Base-by-base conservation (phyloP, 140 eudicot species). In the Bidens hawaiensis region DNA sequence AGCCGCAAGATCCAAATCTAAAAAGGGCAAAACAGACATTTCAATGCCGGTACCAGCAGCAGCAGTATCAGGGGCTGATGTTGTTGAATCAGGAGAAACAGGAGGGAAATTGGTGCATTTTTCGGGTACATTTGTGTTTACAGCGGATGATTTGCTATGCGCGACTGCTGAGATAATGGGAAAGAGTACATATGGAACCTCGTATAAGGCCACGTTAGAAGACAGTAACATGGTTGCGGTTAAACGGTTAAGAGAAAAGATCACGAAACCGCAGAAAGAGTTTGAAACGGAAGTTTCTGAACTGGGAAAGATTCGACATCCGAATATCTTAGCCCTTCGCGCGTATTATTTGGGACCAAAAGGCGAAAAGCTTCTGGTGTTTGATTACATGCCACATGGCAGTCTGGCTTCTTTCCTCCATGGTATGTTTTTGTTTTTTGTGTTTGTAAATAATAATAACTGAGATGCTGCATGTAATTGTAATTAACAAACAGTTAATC, bases 101-200 rank as follows among this genome's bases (percentile, higher is more conserved):
- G 96, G 97, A 0, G 99, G 99, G 6, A 93, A 93, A 46, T 34
- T 93, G 65, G 99, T 93, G 52, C 96, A 88, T 62, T 88, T 93
- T 51, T 95, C 93, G 23, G 99, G 99, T 0, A 79, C 95, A 2
- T 83, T 76, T 43, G 95, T 88, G 60, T 93, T 93, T 54, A 83
- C 97, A 2, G 99, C 99, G 23, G 97, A 93, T 53, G 99, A 93
- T 81, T 76, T 93, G 78, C 67, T 93, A 18, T 93, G 99, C 59
- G 99, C 99, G 1, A 85, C 97, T 41, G 97, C 99, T 54, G 99
- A 93, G 59, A 85, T 88, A 51, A 93, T 93, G 99, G 99, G 99
- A 43, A 93, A 93, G 84, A 88, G 94, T 30, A 74, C 82, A 2
- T 93, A 85, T 58, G 99, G 99, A 30, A 93, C 99, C 3, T 85